A percentile compares a stretch with the other conserved stretches of the same genome.
Conservation (phyloP, 352 stramenopile genomes). For the Globisporangium emineosum region DNA sequence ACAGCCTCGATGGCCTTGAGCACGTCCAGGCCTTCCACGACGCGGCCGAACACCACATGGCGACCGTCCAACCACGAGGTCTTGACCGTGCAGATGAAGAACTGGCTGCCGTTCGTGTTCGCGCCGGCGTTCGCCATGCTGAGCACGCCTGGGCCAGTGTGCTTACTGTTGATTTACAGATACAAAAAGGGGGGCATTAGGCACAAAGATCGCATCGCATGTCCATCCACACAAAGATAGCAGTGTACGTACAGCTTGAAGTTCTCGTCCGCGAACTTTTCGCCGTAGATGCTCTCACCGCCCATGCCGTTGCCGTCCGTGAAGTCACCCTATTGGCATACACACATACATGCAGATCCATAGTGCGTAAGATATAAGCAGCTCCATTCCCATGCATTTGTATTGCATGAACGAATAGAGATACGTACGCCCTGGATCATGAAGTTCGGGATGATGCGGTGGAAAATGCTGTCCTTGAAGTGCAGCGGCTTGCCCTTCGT, state of each 20-base stretch:
- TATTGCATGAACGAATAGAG: too few relatives aligned
- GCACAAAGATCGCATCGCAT: conserved; percentile 7
- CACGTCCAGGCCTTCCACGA: conserved; percentile 95
- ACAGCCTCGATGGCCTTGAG: conserved; percentile 95
- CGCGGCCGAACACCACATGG: conserved; percentile 92
- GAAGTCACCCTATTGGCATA: conserved; percentile 59
- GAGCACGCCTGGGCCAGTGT: conserved; percentile 61
- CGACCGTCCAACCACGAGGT: conserved; percentile 88
- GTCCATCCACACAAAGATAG: too few relatives aligned
- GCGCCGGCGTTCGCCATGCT: conserved; percentile 84
- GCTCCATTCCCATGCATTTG: neutral
- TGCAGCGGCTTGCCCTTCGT: conserved; percentile 94
- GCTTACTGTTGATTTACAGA: conserved; percentile 36
- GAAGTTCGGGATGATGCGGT: conserved; percentile 96
- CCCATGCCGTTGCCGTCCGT: conserved; percentile 81
- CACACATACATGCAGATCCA: neutral
- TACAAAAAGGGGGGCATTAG: conserved; percentile 1
- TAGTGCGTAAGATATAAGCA: neutral
- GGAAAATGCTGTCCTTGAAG: conserved; percentile 96
- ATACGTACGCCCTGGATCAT: conserved; percentile 82
- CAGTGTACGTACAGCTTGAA: conserved; percentile 72
- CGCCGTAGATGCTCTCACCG: conserved; percentile 93
- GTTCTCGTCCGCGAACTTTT: conserved; percentile 95
- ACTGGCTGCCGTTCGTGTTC: conserved; percentile 96
- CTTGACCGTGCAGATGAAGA: conserved; percentile 96